Evolutionary conservation across 2,329 filamentous ascomycete species (phyloP).

Genomic region (Cadophora malorum): DNA sequence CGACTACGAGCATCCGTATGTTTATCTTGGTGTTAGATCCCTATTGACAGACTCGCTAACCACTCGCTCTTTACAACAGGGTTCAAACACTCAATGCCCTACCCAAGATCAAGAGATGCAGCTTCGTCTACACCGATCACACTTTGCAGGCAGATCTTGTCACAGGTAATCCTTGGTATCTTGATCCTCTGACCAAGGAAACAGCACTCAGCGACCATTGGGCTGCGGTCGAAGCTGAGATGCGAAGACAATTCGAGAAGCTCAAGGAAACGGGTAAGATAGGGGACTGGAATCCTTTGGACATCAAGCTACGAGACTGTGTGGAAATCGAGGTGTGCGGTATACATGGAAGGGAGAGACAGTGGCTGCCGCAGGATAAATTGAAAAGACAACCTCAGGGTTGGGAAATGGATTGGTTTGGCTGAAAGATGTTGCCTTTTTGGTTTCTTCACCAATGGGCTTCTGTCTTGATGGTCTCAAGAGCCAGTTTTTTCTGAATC

Average conservation of each 20-base stretch:
- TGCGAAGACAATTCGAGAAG: neutral
- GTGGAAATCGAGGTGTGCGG: slow-evolving; percentile 22
- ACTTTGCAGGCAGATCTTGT: slow-evolving; percentile 17
- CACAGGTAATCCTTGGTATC: slow-evolving; percentile 10
- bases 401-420: slow-evolving; percentile 27
- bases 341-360: slow-evolving; percentile 25
- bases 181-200: slow-evolving; percentile 17
- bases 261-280: neutral
- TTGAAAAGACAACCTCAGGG: slow-evolving; percentile 1
- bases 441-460: neutral
- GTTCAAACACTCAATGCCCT: neutral
- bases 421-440: neutral
- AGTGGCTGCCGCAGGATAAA: neutral
- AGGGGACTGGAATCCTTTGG: neutral
- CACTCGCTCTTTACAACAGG: neutral
- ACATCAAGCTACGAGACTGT: neutral
- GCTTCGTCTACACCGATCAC: slow-evolving; percentile 24
- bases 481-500: too few relatives aligned
- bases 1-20: slow-evolving; percentile 27
- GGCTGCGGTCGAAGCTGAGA: neutral
- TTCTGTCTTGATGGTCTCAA: neutral
- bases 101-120: slow-evolving; percentile 20
- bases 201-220: slow-evolving; percentile 7
- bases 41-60: neutral
- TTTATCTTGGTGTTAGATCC: neutral